A percentile compares a stretch with the other conserved stretches of the same genome.
Evolutionary conservation across 2,329 filamentous ascomycete species (phyloP).

Genomic region (Cryphonectria carpinicola): DNA sequence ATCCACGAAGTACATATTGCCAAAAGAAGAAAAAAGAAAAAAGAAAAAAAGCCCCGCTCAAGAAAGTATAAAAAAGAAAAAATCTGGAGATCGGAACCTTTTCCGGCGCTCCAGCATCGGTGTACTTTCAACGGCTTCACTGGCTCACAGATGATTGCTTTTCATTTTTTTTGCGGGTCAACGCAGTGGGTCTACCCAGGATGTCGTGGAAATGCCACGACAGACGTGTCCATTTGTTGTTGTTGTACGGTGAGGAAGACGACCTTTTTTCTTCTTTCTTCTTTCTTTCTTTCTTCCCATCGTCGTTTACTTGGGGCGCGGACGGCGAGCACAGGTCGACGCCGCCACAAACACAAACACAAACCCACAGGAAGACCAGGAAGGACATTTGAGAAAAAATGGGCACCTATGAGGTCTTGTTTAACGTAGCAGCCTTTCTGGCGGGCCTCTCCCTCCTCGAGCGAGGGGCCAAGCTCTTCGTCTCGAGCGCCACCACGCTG

Average conservation of each 20-base stretch:
- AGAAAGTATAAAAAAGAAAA: background rate
- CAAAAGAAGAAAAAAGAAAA: background rate
- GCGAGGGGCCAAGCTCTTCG: conserved; percentile 55
- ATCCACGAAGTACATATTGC: too few species aligned
- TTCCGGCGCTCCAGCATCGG: background rate
- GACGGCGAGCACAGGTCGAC: background rate
- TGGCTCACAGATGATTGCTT: background rate
- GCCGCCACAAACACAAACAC: background rate
- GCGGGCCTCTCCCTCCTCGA: conserved; percentile 54
- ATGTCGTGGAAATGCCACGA: conserved; percentile 6
- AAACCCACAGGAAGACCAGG: background rate
- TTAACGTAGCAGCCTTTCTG: conserved; percentile 48
- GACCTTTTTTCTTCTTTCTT: background rate
- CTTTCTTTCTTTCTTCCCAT: background rate
- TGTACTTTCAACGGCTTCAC: background rate
- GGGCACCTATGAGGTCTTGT: conserved; percentile 32
- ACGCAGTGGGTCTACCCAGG: conserved; percentile 13
- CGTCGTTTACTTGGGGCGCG: background rate
- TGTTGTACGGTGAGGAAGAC: background rate
- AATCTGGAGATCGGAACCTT: background rate
- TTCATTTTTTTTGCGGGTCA: conserved; percentile 1
- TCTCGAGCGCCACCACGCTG: conserved; percentile 54
- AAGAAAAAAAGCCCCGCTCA: too few species aligned
- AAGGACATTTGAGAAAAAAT: conserved; percentile 9
- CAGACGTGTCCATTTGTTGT: background rate